Conservation (phyloP, 441 rosid genomes). For the Brassica balearica region DNA sequence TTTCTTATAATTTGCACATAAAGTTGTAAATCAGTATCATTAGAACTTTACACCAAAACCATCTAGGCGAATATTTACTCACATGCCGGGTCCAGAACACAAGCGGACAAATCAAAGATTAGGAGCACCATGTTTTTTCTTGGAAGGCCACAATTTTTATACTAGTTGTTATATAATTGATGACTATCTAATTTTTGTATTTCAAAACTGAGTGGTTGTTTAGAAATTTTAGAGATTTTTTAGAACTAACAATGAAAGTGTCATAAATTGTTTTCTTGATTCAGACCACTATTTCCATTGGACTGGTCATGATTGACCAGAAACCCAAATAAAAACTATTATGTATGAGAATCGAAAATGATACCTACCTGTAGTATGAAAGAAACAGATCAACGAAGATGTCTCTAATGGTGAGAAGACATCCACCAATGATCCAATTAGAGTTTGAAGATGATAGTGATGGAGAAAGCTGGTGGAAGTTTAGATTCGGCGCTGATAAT, state of each 20-base stretch:
- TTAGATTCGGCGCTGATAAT: slow-evolving; percentile 1
- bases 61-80: not conserved
- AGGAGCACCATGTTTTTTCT: not conserved
- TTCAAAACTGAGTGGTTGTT: not conserved
- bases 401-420: slow-evolving; percentile 25
- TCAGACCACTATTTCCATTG: slow-evolving; percentile 2
- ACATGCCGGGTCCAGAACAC: not conserved
- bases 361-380: slow-evolving; percentile 24
- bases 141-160: not conserved
- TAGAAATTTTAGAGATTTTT: not conserved
- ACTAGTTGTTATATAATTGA: not conserved
- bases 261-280: not conserved
- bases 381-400: slow-evolving; percentile 13
- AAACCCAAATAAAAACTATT: not conserved
- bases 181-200: not conserved
- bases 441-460: slow-evolving; percentile 7
- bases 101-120: not conserved
- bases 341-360: not conserved
- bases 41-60: not conserved
- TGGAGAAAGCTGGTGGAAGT: not conserved
- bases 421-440: slow-evolving; percentile 51
- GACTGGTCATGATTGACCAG: not conserved
- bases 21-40: not conserved
- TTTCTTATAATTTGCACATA: slow-evolving; percentile 1
- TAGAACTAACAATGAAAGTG: not conserved